Conservation (phyloP, 352 stramenopile genomes). For the Phytopythium montanum region DNA sequence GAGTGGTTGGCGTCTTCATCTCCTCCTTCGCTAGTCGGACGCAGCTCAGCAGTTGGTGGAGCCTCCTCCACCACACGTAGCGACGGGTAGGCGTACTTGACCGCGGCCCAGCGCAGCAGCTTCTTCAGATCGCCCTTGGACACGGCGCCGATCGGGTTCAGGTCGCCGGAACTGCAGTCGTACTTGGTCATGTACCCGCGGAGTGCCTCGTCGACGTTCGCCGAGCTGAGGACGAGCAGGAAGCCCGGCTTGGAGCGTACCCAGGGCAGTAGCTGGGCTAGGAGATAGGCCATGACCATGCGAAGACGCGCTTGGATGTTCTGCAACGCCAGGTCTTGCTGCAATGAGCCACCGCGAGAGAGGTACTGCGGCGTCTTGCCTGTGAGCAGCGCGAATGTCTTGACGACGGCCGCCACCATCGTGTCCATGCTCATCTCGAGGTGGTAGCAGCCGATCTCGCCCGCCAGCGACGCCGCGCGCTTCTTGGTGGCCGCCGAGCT, state of each 20-base stretch:
- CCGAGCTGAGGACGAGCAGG: conserved; percentile 97
- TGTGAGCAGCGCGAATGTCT: conserved; percentile 70
- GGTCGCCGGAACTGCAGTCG: conserved; percentile 97
- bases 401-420: conserved; percentile 90
- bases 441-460: conserved; percentile 95
- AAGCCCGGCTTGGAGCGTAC: conserved; percentile 93
- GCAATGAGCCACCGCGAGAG: conserved; percentile 84
- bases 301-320: conserved; percentile 98
- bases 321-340: conserved; percentile 97
- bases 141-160: conserved; percentile 98
- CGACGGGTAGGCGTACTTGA: conserved; percentile 90
- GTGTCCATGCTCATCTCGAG: conserved; percentile 94
- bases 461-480: conserved; percentile 84
- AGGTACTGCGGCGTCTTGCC: conserved; percentile 91
- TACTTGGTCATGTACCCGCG: conserved; percentile 99
- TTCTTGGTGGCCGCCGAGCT: conserved; percentile 90
- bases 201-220: conserved; percentile 98
- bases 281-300: conserved; percentile 98
- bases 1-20: conserved; percentile 82
- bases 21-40: conserved; percentile 82
- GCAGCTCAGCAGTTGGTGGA: conserved; percentile 94
- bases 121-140: conserved; percentile 96
- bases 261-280: conserved; percentile 98
- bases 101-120: conserved; percentile 91
- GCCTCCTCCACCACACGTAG: conserved; percentile 92